Conservation (phyloP, 192 early-diverging fungal genomes). For the Dissophora globulifera region DNA sequence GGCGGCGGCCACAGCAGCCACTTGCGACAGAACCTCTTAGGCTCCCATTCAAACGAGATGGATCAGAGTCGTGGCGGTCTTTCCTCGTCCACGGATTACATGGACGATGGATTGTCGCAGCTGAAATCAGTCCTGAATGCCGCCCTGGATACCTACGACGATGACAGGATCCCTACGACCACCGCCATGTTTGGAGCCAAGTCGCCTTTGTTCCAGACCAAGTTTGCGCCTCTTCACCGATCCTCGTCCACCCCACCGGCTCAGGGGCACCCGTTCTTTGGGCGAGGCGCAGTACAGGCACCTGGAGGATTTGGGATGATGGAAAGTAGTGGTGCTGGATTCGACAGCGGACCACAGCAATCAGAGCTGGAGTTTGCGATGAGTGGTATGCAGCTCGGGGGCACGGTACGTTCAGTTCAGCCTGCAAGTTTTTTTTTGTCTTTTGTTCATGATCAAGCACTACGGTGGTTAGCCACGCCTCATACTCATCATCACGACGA, state of each 20-base stretch:
- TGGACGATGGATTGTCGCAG: constrained; percentile 28
- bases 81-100: constrained; percentile 7
- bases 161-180: constrained; percentile 22
- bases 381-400: constrained; percentile 21
- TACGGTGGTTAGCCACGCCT: no score
- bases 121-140: constrained; percentile 33
- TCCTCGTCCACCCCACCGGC: constrained; percentile 28
- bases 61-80: no score
- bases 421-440: no score
- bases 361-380: constrained; percentile 24
- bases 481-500: no score
- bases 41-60: no score
- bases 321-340: no score
- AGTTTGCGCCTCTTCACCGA: constrained; percentile 37
- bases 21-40: no score
- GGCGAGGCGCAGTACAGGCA: not conserved
- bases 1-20: no score
- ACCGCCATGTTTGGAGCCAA: constrained; percentile 6
- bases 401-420: constrained; percentile 4
- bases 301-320: constrained; percentile 1
- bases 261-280: not conserved
- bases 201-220: constrained; percentile 27
- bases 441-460: no score
- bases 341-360: not conserved
- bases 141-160: constrained; percentile 24